A percentile compares a stretch with the other conserved stretches of the same genome.
Conservation (phyloP, 768 basidiomycete species). For the Mycena pura region DNA sequence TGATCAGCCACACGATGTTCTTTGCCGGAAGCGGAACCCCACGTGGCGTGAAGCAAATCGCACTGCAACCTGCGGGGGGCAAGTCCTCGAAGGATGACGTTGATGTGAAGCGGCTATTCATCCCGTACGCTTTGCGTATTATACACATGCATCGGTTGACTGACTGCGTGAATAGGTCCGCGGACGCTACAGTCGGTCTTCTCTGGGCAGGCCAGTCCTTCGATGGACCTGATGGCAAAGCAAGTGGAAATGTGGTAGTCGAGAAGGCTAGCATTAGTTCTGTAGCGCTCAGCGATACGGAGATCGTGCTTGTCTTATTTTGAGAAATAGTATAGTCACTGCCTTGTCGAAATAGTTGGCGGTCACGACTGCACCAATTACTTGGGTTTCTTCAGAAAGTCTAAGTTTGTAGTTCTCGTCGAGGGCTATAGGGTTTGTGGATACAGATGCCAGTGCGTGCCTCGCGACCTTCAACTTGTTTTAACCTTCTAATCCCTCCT, state of each 20-base stretch:
- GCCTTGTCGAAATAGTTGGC: too few species aligned
- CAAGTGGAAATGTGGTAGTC: conserved; percentile 8
- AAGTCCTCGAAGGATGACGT: background rate
- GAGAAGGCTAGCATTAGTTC: background rate
- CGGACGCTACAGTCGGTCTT: conserved; percentile 38
- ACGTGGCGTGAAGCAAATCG: conserved; percentile 6
- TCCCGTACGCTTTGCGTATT: conserved; percentile 7
- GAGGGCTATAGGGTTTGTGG: too few species aligned
- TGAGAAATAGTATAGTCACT: too few species aligned
- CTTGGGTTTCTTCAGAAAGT: too few species aligned
- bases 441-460: too few species aligned
- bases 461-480: too few species aligned
- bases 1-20: conserved; percentile 51
- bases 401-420: too few species aligned
- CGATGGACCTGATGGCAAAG: conserved; percentile 36
- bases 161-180: conserved; percentile 24
- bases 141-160: background rate
- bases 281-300: conserved; percentile 13
- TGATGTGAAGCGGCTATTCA: conserved; percentile 15
- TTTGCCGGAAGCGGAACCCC: conserved; percentile 19
- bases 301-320: conserved; percentile 16
- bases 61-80: background rate
- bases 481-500: too few species aligned
- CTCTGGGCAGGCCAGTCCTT: conserved; percentile 46
- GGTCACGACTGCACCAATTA: too few species aligned